These are phyloP conservation scores for Coemansia sp. DNA, from an alignment of 192 early-diverging fungal species.

Conservation along the genomic window DNA sequence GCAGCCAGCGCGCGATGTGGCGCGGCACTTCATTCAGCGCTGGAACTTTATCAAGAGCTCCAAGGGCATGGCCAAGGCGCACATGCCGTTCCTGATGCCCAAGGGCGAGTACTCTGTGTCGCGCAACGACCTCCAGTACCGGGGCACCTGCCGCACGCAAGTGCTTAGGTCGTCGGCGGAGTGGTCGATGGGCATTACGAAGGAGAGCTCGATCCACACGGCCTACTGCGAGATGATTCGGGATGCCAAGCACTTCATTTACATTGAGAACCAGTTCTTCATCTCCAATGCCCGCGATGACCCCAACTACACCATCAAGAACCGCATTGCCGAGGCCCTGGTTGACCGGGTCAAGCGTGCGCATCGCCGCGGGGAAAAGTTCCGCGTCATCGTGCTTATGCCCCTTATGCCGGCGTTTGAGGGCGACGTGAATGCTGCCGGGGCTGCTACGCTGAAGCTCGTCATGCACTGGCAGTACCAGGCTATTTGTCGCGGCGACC, in stretches of 20 bases:
- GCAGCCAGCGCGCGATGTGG: conserved; percentile 74
- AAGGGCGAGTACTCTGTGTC: conserved; percentile 62
- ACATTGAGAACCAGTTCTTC: conserved; percentile 94
- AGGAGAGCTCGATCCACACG: conserved; percentile 75
- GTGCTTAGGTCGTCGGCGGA: conserved; percentile 63
- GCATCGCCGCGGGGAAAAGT: conserved; percentile 63
- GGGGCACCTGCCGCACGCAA: conserved; percentile 63
- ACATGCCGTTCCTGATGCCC: conserved; percentile 66
- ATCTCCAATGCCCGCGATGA: conserved; percentile 56
- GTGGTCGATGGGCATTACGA: conserved; percentile 65
- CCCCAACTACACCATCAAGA: conserved; percentile 66
- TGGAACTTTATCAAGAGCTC: conserved; percentile 86
- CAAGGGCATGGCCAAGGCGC: conserved; percentile 58
- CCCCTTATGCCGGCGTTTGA: conserved; percentile 84
- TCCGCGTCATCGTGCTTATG: conserved; percentile 75
- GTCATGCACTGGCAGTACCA: conserved; percentile 82
- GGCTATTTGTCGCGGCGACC: conserved; percentile 71
- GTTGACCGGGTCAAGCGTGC: conserved; percentile 75
- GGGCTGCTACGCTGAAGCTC: conserved; percentile 67
- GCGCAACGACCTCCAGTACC: conserved; percentile 59
- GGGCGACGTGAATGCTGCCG: conserved; percentile 72
- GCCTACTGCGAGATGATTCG: conserved; percentile 74
- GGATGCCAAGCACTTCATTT: conserved; percentile 75
- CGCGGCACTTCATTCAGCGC: conserved; percentile 79
- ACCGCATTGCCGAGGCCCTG: conserved; percentile 75